These are phyloP conservation scores for Tarenaya hassleriana DNA, from an alignment of 345 rosid species.

Conservation along the genomic window DNA sequence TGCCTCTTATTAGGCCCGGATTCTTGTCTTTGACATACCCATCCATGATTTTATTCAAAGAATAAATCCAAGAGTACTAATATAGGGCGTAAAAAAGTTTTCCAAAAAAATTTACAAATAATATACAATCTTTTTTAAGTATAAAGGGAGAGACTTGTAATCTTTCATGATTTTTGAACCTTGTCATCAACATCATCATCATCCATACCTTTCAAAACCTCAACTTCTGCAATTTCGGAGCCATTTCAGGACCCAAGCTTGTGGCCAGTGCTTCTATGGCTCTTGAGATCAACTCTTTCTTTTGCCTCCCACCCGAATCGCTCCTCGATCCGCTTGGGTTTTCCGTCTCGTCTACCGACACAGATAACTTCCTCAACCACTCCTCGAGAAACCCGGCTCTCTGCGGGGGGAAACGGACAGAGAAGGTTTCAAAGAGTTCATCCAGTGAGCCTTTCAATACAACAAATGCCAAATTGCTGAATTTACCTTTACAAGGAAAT, in stretches of 20 bases:
- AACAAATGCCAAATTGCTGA: neutral
- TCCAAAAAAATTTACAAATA: too few species aligned
- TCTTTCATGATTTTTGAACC: too few species aligned
- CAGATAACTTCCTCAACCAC: slow-evolving; percentile 68
- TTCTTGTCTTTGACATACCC: too few species aligned
- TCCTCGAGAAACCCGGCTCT: slow-evolving; percentile 77
- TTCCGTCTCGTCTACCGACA: slow-evolving; percentile 39
- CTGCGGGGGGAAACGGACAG: slow-evolving; percentile 27
- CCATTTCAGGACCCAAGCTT: slow-evolving; percentile 21
- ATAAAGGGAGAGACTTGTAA: too few species aligned
- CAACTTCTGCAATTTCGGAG: slow-evolving; percentile 20
- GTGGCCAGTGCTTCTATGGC: slow-evolving; percentile 50
- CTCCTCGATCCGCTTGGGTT: slow-evolving; percentile 26
- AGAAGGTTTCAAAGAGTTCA: slow-evolving; percentile 5
- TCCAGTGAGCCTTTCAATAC: slow-evolving; percentile 5
- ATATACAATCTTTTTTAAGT: too few species aligned
- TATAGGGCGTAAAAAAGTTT: too few species aligned
- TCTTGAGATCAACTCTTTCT: slow-evolving; percentile 64
- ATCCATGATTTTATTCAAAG: too few species aligned
- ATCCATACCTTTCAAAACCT: too few species aligned
- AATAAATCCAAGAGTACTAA: too few species aligned
- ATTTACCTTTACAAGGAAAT: slow-evolving; percentile 69
- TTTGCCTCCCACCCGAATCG: slow-evolving; percentile 39
- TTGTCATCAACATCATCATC: too few species aligned
- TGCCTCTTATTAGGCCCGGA: too few species aligned